Evolutionary conservation across 805 yeast genomes (phyloP).

Genomic region (Saccharomycopsis selenospora): DNA sequence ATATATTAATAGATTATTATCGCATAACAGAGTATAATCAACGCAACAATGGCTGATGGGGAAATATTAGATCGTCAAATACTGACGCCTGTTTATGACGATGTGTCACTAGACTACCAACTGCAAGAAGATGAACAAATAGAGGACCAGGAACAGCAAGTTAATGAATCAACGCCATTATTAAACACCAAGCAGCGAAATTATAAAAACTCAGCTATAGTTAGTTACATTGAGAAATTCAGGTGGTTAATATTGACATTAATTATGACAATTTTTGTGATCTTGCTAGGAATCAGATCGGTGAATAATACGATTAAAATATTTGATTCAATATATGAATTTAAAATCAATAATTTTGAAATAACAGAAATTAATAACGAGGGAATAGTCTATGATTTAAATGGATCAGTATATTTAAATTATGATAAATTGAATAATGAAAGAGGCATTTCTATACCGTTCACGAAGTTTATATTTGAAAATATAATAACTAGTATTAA

Average conservation of each 20-base stretch:
- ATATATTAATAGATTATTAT: too few species aligned
- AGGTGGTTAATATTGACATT: neutral
- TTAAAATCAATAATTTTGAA: constrained; percentile 1
- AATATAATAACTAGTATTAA: neutral
- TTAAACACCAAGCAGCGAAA: too few species aligned
- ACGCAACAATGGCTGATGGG: too few species aligned
- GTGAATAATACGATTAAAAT: neutral
- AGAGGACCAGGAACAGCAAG: neutral
- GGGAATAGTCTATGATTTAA: constrained; percentile 2
- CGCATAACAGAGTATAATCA: too few species aligned
- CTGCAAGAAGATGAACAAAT: neutral
- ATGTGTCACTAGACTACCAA: constrained; percentile 4
- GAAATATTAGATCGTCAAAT: neutral
- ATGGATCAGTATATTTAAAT: constrained; percentile 5
- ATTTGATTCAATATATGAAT: constrained; percentile 5
- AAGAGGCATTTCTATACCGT: neutral
- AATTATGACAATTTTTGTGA: neutral
- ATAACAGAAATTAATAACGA: constrained; percentile 6
- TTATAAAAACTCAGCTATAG: too few species aligned
- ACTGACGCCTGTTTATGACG: constrained; percentile 5
- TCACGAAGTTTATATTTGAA: neutral
- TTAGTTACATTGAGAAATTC: too few species aligned
- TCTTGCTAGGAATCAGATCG: neutral
- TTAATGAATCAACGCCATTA: neutral
- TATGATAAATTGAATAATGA: constrained; percentile 2